Base-by-base conservation (phyloP, 768 basidiomycete genomes). In the Russula abietina region DNA sequence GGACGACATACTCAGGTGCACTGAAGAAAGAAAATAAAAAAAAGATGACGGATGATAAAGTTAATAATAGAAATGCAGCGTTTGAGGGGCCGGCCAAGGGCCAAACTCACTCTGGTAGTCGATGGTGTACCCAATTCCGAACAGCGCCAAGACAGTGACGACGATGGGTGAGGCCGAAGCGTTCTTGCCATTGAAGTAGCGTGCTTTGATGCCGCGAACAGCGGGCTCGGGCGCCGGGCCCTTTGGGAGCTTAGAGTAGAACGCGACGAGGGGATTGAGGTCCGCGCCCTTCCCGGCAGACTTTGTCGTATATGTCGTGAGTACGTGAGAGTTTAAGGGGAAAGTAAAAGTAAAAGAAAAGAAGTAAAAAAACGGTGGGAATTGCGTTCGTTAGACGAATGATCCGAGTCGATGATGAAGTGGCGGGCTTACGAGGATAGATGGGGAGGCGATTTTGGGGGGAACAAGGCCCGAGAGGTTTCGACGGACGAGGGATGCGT, bases 231-330 rank as follows among this genome's bases (percentile, higher is more conserved):
- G 79, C 39, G 85, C 83, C 45, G 84, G 78, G 51, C 95, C 95
- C 75, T 98, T 98, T 67, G 94, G 96, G 55, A 98, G 84, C 76
- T 93, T 95, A 64, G 91, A 93, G 81, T 98, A 98, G 77, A 97
- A 98, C 69, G 92, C 86, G 67, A 97, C 93, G 72, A 98, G 88
- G 36, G 86, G 86, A 61, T 82, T 79, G 57, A 96, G 88, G 65
- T 90, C 85, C 49, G 84, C 84, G 49, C 92, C 91, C 58, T 89
- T 84, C 59, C 87, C 89, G 57, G 90, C 84, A 59, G 90, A 86
- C 93, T 94, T 70, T 11, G 10, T 33, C 11, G 33, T 33, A 10
- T 33, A 10, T 6, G 30, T 2, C 30, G 30, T 7, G 28, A 30
- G 30, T 30, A 30, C 6, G 22, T 11, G 9, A 2, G 26, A 12